Evolutionary conservation across 192 early-diverging fungal genomes (phyloP).

Genomic region (Kappamyces sp.): DNA sequence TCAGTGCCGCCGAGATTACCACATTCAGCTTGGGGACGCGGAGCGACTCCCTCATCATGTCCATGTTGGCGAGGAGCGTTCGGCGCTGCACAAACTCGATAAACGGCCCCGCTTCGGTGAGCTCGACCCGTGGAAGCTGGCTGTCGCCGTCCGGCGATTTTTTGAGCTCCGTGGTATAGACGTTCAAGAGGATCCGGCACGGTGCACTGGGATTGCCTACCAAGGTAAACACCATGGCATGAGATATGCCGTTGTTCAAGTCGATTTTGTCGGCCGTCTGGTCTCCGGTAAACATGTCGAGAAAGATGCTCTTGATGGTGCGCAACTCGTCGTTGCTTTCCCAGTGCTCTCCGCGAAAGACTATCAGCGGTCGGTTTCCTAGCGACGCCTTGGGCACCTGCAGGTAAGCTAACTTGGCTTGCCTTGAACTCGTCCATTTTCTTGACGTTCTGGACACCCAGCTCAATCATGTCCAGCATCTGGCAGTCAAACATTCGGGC

Average conservation of each 20-base stretch:
- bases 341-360: slow-evolving; percentile 89
- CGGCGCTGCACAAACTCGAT: slow-evolving; percentile 77
- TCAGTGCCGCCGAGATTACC: slow-evolving; percentile 8
- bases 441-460: slow-evolving; percentile 69
- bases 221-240: slow-evolving; percentile 76
- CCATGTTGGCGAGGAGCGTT: slow-evolving; percentile 60
- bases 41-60: slow-evolving; percentile 78
- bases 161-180: slow-evolving; percentile 77
- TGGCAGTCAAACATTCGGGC: slow-evolving; percentile 90
- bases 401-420: slow-evolving; percentile 8
- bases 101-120: slow-evolving; percentile 89
- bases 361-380: slow-evolving; percentile 81
- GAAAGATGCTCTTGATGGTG: slow-evolving; percentile 73
- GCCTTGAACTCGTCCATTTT: slow-evolving; percentile 70
- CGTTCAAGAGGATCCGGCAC: slow-evolving; percentile 64
- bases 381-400: slow-evolving; percentile 59
- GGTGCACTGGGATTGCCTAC: slow-evolving; percentile 43
- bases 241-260: slow-evolving; percentile 74
- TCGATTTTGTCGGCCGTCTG: slow-evolving; percentile 62
- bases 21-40: slow-evolving; percentile 64
- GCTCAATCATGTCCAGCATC: slow-evolving; percentile 92
- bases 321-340: slow-evolving; percentile 61
- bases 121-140: slow-evolving; percentile 82
- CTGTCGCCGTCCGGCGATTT: slow-evolving; percentile 71
- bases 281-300: slow-evolving; percentile 89